Evolutionary conservation across 2,329 filamentous ascomycete genomes (phyloP).

Genomic region (Sporothrix inflata): DNA sequence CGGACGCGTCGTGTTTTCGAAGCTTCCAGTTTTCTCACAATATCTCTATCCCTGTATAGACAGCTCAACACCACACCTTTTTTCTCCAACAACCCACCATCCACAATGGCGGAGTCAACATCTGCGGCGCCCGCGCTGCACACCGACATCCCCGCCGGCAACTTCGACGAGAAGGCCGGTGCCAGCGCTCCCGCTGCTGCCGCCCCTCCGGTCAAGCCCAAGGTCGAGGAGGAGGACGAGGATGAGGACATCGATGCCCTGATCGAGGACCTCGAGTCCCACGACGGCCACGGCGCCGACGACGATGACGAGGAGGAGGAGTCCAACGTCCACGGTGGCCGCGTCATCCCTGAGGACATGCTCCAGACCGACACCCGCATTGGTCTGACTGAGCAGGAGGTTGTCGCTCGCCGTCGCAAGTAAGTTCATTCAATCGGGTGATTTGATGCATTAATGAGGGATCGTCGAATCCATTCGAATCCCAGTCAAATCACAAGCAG

Average conservation of each 20-base stretch:
- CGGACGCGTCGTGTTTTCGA: slow-evolving; percentile 26
- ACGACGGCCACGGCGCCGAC: slow-evolving; percentile 70
- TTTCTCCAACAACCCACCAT: slow-evolving; percentile 40
- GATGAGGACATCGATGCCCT: slow-evolving; percentile 84
- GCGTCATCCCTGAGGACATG: slow-evolving; percentile 66
- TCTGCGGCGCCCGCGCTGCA: slow-evolving; percentile 59
- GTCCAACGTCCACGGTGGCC: slow-evolving; percentile 53
- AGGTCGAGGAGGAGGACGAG: slow-evolving; percentile 64
- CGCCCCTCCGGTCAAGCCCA: slow-evolving; percentile 45
- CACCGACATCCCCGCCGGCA: slow-evolving; percentile 66
- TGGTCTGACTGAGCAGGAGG: slow-evolving; percentile 72
- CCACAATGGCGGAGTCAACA: slow-evolving; percentile 59
- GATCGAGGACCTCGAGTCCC: slow-evolving; percentile 83
- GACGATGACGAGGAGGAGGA: slow-evolving; percentile 62
- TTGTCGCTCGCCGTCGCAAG: slow-evolving; percentile 65
- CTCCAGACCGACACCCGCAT: slow-evolving; percentile 74
- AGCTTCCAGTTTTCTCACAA: slow-evolving; percentile 30
- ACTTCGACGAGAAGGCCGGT: slow-evolving; percentile 64
- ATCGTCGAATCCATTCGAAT: neutral
- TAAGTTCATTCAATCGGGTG: slow-evolving; percentile 41
- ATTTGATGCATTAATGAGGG: neutral
- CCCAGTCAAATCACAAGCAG: neutral
- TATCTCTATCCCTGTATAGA: slow-evolving; percentile 28
- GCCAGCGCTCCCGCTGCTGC: slow-evolving; percentile 32
- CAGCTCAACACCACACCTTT: slow-evolving; percentile 31